A percentile compares a stretch with the other conserved stretches of the same genome.
These are phyloP conservation scores for Lyophyllum atratum DNA, from an alignment of 768 basidiomycete genomes.

Conservation along the genomic window DNA sequence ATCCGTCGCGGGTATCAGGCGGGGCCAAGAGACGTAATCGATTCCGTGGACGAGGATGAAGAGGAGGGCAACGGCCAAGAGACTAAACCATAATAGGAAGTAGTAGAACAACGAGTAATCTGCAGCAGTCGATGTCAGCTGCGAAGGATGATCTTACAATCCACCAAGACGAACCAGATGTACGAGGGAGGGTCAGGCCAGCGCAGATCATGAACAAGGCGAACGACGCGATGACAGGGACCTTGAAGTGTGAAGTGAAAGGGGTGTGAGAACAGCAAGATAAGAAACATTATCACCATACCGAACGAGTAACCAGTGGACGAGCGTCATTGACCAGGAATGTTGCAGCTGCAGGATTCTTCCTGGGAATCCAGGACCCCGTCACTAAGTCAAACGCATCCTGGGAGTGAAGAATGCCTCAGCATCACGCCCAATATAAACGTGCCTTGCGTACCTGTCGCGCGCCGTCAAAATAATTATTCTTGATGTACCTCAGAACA, in stretches of 20 bases:
- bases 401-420: constrained; percentile 35
- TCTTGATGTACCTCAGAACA: constrained; percentile 84
- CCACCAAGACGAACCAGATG: constrained; percentile 66
- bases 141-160: not conserved
- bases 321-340: constrained; percentile 78
- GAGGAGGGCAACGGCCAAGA: constrained; percentile 59
- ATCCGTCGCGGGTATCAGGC: constrained; percentile 81
- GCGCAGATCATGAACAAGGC: constrained; percentile 88
- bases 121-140: constrained; percentile 28
- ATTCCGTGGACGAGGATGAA: constrained; percentile 88
- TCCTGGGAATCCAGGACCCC: constrained; percentile 86
- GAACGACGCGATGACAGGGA: constrained; percentile 81
- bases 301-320: constrained; percentile 82
- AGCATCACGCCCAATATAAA: not conserved
- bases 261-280: not conserved
- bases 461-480: constrained; percentile 95
- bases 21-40: constrained; percentile 95
- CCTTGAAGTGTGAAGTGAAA: constrained; percentile 43
- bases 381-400: constrained; percentile 96
- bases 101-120: constrained; percentile 88
- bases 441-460: constrained; percentile 72
- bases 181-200: constrained; percentile 81
- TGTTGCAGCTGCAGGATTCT: constrained; percentile 66
- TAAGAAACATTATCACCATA: constrained; percentile 37
- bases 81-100: constrained; percentile 75